These are phyloP conservation scores for Alectoria sarmentosa DNA, from an alignment of 495 filamentous ascomycete genomes.

Conservation along the genomic window DNA sequence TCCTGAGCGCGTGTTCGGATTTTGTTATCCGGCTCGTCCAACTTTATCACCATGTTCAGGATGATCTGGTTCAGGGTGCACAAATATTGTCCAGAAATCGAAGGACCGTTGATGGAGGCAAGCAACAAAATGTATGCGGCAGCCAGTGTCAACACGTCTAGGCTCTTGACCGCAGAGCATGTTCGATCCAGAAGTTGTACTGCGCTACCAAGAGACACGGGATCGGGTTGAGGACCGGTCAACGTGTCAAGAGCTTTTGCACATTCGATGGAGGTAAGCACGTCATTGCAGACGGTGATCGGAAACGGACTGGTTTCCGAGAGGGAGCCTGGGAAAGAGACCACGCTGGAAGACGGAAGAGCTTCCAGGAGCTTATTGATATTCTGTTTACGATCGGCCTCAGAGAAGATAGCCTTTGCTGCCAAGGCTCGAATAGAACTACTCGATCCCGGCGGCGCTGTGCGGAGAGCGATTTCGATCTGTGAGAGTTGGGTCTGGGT, in stretches of 20 bases:
- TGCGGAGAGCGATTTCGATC: constrained; percentile 59
- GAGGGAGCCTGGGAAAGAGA: constrained; percentile 7
- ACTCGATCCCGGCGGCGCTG: constrained; percentile 73
- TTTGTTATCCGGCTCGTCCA: background rate
- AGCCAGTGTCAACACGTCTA: constrained; percentile 10
- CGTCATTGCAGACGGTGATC: constrained; percentile 2
- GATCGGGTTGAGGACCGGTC: background rate
- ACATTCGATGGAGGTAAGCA: constrained; percentile 12
- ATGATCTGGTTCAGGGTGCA: constrained; percentile 11
- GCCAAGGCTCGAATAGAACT: constrained; percentile 73
- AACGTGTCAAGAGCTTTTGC: constrained; percentile 5
- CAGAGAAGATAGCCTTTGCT: constrained; percentile 48
- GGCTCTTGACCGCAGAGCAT: constrained; percentile 4
- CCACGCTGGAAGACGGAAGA: constrained; percentile 34
- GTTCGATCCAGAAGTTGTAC: constrained; percentile 11
- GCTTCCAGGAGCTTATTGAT: constrained; percentile 44
- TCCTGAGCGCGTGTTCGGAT: background rate
- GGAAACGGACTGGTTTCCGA: constrained; percentile 7
- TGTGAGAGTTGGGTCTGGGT: constrained; percentile 44
- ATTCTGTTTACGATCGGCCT: constrained; percentile 39
- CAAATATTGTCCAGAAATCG: background rate
- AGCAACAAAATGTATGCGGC: constrained; percentile 8
- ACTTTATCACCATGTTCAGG: background rate
- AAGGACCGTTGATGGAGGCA: constrained; percentile 3
- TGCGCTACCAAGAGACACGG: constrained; percentile 6